Evolutionary conservation across 2,329 filamentous ascomycete species (phyloP), one percentile per base, ranked within the genome.

Genomic region (Cadophora gregata): DNA sequence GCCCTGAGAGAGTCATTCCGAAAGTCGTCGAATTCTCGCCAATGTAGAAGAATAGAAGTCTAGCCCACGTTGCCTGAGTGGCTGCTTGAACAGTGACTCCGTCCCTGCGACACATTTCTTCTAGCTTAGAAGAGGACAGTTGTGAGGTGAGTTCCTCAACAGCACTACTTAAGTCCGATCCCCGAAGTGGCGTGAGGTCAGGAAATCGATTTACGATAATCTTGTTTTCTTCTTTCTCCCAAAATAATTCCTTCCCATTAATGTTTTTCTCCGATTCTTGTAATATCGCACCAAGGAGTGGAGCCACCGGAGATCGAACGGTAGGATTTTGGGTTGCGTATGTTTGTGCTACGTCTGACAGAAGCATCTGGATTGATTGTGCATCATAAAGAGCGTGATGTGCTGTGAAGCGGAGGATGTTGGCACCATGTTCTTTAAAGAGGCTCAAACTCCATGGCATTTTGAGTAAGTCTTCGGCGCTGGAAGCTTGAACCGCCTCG

Each of bases 351-450:
- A 97, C 80, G 71, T 90, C 86, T 0, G 81, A 74, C 1, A 97
- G 78, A 0, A 97, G 83, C 0, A 82, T 74, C 3, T 86, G 81
- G 12, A 97, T 80, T 9, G 93, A 93, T 48, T 87, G 83, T 0
- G 93, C 94, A 79, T 97, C 94, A 71, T 96, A 97, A 0, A 97
- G 81, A 0, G 92, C 91, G 79, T 97, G 94, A 69, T 96, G 90
- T 2, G 71, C 75, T 24, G 65, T 74, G 25, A 77, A 73, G 51
- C 59, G 69, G 1, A 78, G 62, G 5, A 70, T n/a, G 1, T 25
- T 62, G 21, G 50, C 65, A 2, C 63, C 62, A 6, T 65, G 50
- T 1, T 71, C 25, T 19, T 66, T 14, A 1, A 21, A 14, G 14
- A 75, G 16, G 3, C n/a, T 66, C 45, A 78, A 56, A 9, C 63